Percentiles rank a stretch among this genome's conserved stretches.
Conservation (phyloP, 2,329 filamentous ascomycete species). For the Ambrosiella xylebori region DNA sequence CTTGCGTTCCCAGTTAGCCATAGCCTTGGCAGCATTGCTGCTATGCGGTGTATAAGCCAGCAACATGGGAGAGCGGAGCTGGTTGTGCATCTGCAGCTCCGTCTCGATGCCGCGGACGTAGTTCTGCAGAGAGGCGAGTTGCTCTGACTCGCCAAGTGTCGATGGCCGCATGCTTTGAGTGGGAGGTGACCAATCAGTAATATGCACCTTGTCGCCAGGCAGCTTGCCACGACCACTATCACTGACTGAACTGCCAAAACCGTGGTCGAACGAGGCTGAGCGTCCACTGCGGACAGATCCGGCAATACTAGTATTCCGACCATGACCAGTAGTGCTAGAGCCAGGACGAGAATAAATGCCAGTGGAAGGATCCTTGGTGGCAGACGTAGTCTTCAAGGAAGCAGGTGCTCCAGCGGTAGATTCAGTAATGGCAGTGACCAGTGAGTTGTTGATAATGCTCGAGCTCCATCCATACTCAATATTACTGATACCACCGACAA, state of each 20-base stretch:
- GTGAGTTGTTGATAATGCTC: slow-evolving; percentile 48
- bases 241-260: slow-evolving; percentile 22
- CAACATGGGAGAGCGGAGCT: slow-evolving; percentile 70
- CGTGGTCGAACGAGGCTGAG: slow-evolving; percentile 45
- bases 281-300: slow-evolving; percentile 25
- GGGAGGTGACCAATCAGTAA: slow-evolving; percentile 79
- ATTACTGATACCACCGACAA: slow-evolving; percentile 86
- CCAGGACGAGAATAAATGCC: slow-evolving; percentile 29
- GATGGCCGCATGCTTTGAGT: slow-evolving; percentile 80
- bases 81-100: slow-evolving; percentile 75
- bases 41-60: slow-evolving; percentile 77
- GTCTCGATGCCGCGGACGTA: slow-evolving; percentile 79
- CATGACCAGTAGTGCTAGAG: slow-evolving; percentile 23
- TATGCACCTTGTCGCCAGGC: slow-evolving; percentile 67
- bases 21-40: slow-evolving; percentile 62
- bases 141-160: slow-evolving; percentile 59
- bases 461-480: slow-evolving; percentile 97
- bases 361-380: slow-evolving; percentile 15
- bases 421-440: slow-evolving; percentile 31
- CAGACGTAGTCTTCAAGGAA: slow-evolving; percentile 23
- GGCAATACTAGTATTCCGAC: slow-evolving; percentile 26
- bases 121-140: slow-evolving; percentile 52
- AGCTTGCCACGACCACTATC: slow-evolving; percentile 40
- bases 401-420: slow-evolving; percentile 16
- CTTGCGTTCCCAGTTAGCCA: slow-evolving; percentile 96